Percentiles rank a stretch among this genome's conserved stretches.
Evolutionary conservation across 1,284 basidiomycete genomes (phyloP).

Genomic region (Puccinia triticina): DNA sequence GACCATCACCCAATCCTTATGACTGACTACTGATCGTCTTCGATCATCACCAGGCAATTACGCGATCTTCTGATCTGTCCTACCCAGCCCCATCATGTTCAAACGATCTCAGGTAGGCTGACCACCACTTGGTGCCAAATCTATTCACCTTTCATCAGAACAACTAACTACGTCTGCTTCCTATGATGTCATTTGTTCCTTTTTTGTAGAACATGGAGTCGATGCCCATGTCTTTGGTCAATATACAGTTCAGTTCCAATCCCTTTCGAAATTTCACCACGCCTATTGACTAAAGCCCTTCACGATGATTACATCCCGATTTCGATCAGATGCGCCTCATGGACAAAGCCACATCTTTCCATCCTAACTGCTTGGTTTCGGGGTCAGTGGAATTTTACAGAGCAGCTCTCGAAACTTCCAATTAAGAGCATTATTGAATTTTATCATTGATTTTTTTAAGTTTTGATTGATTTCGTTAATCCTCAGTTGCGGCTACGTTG

Average conservation of each 20-base stretch:
- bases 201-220: conserved; percentile 37
- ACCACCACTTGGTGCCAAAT: background rate
- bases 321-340: conserved; percentile 31
- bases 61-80: conserved; percentile 51
- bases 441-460: conserved; percentile 29
- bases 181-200: background rate
- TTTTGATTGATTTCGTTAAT: conserved; percentile 12
- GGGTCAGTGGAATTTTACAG: conserved; percentile 17
- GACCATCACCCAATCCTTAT: background rate
- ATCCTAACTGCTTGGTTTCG: conserved; percentile 47
- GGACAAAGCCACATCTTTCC: conserved; percentile 33
- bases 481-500: conserved; percentile 46
- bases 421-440: conserved; percentile 22
- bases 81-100: conserved; percentile 46
- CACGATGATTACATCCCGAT: background rate
- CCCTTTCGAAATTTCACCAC: background rate
- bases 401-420: background rate
- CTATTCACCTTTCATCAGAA: background rate
- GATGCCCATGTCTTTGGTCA: conserved; percentile 48
- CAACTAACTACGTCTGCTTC: background rate
- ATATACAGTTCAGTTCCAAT: conserved; percentile 42
- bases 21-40: background rate
- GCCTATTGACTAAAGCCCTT: background rate
- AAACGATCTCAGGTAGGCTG: conserved; percentile 42
- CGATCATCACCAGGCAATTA: conserved; percentile 29